Percentiles rank a stretch among this genome's conserved stretches.
These are phyloP conservation scores for Lathyrus sativus DNA, from an alignment of 306 rosid genomes.

Conservation along the genomic window DNA sequence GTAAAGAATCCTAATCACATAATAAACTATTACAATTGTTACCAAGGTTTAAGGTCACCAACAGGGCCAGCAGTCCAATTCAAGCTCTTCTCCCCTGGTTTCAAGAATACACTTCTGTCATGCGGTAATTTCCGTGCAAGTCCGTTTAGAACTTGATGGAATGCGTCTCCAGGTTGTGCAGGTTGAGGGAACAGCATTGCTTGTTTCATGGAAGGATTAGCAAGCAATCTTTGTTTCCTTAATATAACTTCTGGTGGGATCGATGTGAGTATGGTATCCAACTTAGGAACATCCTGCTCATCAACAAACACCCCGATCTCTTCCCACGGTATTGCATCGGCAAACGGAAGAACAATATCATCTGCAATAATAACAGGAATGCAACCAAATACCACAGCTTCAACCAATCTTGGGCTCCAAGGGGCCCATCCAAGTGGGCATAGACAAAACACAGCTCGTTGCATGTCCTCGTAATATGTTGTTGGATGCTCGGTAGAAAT, in stretches of 20 bases:
- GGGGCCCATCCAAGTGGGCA: slow-evolving; percentile 99
- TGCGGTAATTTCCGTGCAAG: slow-evolving; percentile 92
- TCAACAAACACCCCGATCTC: slow-evolving; percentile 86
- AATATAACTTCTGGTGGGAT: slow-evolving; percentile 78
- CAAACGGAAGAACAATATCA: slow-evolving; percentile 92
- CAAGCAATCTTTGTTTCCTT: slow-evolving; percentile 92
- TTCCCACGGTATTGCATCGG: slow-evolving; percentile 98
- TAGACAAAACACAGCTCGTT: slow-evolving; percentile 89
- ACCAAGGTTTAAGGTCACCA: slow-evolving; percentile 90
- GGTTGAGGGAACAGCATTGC: slow-evolving; percentile 97
- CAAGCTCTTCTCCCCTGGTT: slow-evolving; percentile 61
- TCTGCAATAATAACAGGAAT: slow-evolving; percentile 96
- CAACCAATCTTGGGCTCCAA: slow-evolving; percentile 96
- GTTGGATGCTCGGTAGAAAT: slow-evolving; percentile 90
- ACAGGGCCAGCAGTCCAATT: slow-evolving; percentile 97
- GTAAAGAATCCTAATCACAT: slow-evolving; percentile 30
- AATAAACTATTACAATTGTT: slow-evolving; percentile 33
- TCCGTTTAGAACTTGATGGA: slow-evolving; percentile 92
- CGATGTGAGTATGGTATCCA: slow-evolving; percentile 84
- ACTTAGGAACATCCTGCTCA: slow-evolving; percentile 81
- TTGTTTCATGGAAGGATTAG: slow-evolving; percentile 97
- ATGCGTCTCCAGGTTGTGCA: slow-evolving; percentile 84
- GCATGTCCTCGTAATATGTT: slow-evolving; percentile 98
- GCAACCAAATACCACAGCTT: slow-evolving; percentile 96
- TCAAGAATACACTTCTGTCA: slow-evolving; percentile 59